These are phyloP conservation scores for Cinnamomum micranthum DNA, from an alignment of 164 flowering plant genomes.

Conservation along the genomic window DNA sequence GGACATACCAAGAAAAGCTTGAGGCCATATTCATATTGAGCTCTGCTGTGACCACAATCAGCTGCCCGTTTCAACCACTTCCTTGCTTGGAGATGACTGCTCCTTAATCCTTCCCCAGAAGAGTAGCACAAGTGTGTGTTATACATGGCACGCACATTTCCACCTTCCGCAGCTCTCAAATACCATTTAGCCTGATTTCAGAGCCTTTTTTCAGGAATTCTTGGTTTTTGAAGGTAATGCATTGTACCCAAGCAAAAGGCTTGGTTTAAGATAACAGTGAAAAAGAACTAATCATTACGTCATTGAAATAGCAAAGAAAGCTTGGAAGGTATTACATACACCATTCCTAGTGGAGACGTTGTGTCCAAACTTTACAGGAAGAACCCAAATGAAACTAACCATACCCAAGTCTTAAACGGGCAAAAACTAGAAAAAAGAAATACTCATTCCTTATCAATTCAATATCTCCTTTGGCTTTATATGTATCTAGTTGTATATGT, in stretches of 20 bases:
- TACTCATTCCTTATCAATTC: too few species aligned
- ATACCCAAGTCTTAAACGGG: too few species aligned
- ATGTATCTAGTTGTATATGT: too few species aligned
- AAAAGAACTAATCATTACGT: not conserved
- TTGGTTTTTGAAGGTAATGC: not conserved
- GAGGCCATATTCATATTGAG: conserved; percentile 89
- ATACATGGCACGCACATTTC: conserved; percentile 95
- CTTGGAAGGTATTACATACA: not conserved
- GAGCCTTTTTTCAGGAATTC: conserved; percentile 10
- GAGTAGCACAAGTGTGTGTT: conserved; percentile 77
- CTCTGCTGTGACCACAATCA: conserved; percentile 85
- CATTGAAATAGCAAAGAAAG: not conserved
- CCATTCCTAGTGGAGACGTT: not conserved
- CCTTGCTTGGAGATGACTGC: conserved; percentile 48
- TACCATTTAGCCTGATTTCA: conserved; percentile 76
- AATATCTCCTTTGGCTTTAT: too few species aligned
- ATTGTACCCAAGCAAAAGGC: not conserved
- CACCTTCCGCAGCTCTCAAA: conserved; percentile 84
- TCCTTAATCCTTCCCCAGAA: conserved; percentile 67
- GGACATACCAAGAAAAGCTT: conserved; percentile 65
- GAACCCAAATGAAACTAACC: not conserved
- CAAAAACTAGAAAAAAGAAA: too few species aligned
- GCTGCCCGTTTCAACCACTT: conserved; percentile 97
- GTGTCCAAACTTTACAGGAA: not conserved
- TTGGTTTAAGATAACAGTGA: not conserved